These are phyloP conservation scores for Pseudogymnoascus sp. DNA, from an alignment of 2,329 filamentous ascomycete species.

Conservation along the genomic window DNA sequence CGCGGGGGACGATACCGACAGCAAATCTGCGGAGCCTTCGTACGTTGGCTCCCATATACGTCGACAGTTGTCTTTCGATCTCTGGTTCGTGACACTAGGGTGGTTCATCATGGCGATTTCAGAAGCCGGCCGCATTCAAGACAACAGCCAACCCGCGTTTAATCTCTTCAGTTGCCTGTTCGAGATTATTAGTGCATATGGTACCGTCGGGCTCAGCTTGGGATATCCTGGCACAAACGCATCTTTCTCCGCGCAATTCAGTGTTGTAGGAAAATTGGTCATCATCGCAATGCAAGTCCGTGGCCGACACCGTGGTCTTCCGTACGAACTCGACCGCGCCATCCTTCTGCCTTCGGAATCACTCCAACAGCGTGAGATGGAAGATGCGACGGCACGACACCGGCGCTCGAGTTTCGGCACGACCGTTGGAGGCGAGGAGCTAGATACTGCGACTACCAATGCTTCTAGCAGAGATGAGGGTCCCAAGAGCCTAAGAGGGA, in stretches of 20 bases:
- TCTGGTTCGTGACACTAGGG: slow-evolving; percentile 94
- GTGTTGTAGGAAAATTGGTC: slow-evolving; percentile 52
- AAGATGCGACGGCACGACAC: slow-evolving; percentile 27
- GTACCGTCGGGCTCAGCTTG: slow-evolving; percentile 84
- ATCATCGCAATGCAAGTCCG: slow-evolving; percentile 63
- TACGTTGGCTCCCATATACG: slow-evolving; percentile 90
- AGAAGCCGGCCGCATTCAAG: slow-evolving; percentile 65
- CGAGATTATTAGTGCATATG: slow-evolving; percentile 81
- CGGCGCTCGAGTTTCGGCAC: slow-evolving; percentile 10
- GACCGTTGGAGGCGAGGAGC: not conserved
- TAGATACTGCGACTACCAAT: not conserved
- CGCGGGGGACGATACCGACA: slow-evolving; percentile 38
- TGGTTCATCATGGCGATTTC: slow-evolving; percentile 88
- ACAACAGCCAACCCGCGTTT: slow-evolving; percentile 44
- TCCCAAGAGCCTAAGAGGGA: not conserved
- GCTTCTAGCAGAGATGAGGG: not conserved
- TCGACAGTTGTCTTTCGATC: slow-evolving; percentile 86
- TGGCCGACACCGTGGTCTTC: slow-evolving; percentile 59
- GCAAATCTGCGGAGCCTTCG: slow-evolving; percentile 53
- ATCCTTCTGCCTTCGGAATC: slow-evolving; percentile 60
- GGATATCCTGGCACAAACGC: slow-evolving; percentile 71
- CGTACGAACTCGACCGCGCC: slow-evolving; percentile 61
- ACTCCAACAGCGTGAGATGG: slow-evolving; percentile 51
- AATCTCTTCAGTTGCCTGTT: slow-evolving; percentile 66
- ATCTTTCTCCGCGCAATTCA: slow-evolving; percentile 77